phyloP scores from a whole-genome alignment of 129 eudicot genomes.

The Pulicaria dysenterica region DNA sequence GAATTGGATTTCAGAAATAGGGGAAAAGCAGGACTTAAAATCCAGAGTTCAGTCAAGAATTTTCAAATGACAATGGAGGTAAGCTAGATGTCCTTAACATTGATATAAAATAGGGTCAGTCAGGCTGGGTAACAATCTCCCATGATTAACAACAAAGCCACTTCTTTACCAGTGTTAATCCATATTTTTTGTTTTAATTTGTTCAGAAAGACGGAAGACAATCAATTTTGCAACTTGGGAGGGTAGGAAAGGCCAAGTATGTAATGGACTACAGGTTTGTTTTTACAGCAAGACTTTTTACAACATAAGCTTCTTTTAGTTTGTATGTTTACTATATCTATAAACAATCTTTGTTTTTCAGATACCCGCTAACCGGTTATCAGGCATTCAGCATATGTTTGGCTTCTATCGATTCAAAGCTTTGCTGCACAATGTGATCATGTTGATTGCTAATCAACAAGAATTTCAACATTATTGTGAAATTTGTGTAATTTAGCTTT shows the following conservation, averaged over 20 bases:
- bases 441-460: slow-evolving; percentile 4
- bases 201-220: slow-evolving; percentile 79
- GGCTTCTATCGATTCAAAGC: slow-evolving; percentile 94
- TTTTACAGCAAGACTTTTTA: slow-evolving; percentile 21
- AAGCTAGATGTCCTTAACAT: slow-evolving; percentile 7
- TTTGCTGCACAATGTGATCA: slow-evolving; percentile 78
- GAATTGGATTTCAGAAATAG: slow-evolving; percentile 91
- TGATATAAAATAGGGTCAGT: neutral
- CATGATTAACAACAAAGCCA: too few relatives aligned
- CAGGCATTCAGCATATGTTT: slow-evolving; percentile 97
- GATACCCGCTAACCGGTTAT: slow-evolving; percentile 90
- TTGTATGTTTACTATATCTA: neutral
- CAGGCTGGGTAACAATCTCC: neutral
- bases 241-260: slow-evolving; percentile 79
- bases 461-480: neutral
- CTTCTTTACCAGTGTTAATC: neutral
- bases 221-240: slow-evolving; percentile 81
- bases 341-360: slow-evolving; percentile 38
- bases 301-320: neutral
- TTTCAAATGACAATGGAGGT: slow-evolving; percentile 93
- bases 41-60: slow-evolving; percentile 90
- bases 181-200: neutral
- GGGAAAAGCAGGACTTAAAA: slow-evolving; percentile 71
- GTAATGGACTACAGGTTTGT: slow-evolving; percentile 99
- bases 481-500: neutral